Base-by-base conservation (phyloP, 352 stramenopile species). In the Peronospora belbahrii region DNA sequence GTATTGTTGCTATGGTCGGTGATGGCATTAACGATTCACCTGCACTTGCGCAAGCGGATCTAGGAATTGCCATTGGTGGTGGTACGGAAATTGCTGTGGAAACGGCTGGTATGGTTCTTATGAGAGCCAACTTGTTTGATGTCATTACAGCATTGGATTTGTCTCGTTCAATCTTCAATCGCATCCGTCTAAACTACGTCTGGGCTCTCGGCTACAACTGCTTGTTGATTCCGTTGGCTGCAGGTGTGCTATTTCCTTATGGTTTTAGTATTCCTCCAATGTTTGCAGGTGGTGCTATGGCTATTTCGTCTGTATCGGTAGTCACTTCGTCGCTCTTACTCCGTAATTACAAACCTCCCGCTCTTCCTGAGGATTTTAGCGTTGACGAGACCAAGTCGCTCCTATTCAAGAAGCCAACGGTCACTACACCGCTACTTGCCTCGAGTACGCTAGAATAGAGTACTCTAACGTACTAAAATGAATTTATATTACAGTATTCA, bases 11-110 rank as follows among this genome's bases (percentile, higher is more conserved):
- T 3, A 98, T 99, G 91, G 88, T 99, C 14, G 95, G 95, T 5
- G 95, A 99, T 59, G 96, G 95, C 22, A 95, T 99, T 57, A 99
- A 99, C 65, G 97, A 99, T 67, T 97, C 94, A 13, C 96, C 96
- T 23, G 96, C 96, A 8, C 62, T 99, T 17, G 95, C 95, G 2
- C 85, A 97, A 70, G 95, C 96, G 3, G 85, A 99, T 62, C 67
- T 99, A 13, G 97, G 97, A 6, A 97, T 99, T 31, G 94, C 94
- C 13, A 92, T 97, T 18, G 96, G 94, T 6, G 87, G 78, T 33
- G 96, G 95, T 33, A 97, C 94, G 17, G 91, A 98, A 51, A 97
- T 99, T 54, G 96, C 97, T 2, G 89, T 98, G 10, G 97, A 99
- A 68, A 96, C 96, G 17, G 95, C 94, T 1, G 93, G 95, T 42